A percentile compares a stretch with the other conserved stretches of the same genome.
Evolutionary conservation across 1,284 basidiomycete genomes (phyloP).

Genomic region (Boletus semigastroideus): DNA sequence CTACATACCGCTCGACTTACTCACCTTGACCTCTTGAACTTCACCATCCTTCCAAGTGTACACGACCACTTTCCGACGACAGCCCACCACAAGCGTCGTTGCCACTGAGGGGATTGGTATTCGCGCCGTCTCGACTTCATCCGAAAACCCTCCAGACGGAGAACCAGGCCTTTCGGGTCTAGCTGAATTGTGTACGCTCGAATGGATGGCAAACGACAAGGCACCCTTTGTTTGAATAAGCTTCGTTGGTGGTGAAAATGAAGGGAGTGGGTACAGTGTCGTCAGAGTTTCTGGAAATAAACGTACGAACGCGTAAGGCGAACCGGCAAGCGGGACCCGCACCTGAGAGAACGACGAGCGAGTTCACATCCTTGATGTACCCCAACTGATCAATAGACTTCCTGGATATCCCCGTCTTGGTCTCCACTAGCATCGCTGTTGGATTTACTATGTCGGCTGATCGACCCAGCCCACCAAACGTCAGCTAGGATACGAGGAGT

Average conservation of each 20-base stretch:
- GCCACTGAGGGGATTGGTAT: constrained; percentile 54
- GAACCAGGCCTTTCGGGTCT: constrained; percentile 10
- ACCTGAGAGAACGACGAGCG: constrained; percentile 83
- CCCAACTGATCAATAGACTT: constrained; percentile 85
- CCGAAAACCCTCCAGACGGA: constrained; percentile 18
- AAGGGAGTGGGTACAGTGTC: constrained; percentile 61
- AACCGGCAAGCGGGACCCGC: constrained; percentile 3
- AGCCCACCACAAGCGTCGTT: constrained; percentile 80
- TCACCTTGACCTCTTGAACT: constrained; percentile 71
- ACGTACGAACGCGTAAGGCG: not conserved
- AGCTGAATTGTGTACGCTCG: constrained; percentile 47
- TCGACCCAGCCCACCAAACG: not conserved
- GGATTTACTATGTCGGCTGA: constrained; percentile 35
- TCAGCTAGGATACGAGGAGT: not conserved
- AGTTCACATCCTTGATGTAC: constrained; percentile 80
- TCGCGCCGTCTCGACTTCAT: constrained; percentile 35
- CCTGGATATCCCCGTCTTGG: constrained; percentile 63
- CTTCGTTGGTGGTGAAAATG: constrained; percentile 65
- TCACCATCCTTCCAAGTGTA: constrained; percentile 88
- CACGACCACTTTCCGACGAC: constrained; percentile 75
- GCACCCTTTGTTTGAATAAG: constrained; percentile 76
- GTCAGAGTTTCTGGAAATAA: constrained; percentile 53
- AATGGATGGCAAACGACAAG: constrained; percentile 76
- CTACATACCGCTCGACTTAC: constrained; percentile 9
- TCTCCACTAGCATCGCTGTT: constrained; percentile 55